Conservation (phyloP, 2,329 filamentous ascomycete species). For the Penicillium expansum region DNA sequence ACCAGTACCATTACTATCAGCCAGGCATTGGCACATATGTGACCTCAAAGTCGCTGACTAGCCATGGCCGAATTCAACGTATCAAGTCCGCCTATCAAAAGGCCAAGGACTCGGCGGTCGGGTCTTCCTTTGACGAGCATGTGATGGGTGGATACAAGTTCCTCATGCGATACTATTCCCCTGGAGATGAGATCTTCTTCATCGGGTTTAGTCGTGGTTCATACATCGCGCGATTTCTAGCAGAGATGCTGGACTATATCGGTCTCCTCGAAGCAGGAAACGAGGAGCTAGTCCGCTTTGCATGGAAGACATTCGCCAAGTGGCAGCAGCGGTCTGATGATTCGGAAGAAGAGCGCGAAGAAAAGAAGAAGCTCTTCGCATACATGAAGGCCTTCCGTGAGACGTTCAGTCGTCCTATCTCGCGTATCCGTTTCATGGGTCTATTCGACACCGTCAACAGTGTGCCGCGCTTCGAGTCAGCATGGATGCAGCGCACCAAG, state of each 20-base stretch:
- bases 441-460: constrained; percentile 82
- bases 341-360: constrained; percentile 28
- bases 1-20: constrained; percentile 45
- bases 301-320: constrained; percentile 61
- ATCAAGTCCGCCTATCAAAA: constrained; percentile 54
- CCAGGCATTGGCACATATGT: constrained; percentile 48
- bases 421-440: constrained; percentile 71
- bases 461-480: constrained; percentile 71
- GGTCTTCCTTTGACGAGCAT: constrained; percentile 76
- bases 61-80: constrained; percentile 36
- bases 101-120: constrained; percentile 67
- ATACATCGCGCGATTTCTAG: constrained; percentile 71
- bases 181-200: constrained; percentile 62
- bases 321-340: constrained; percentile 39
- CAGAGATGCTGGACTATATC: constrained; percentile 81
- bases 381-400: constrained; percentile 79
- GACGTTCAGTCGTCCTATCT: constrained; percentile 73
- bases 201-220: constrained; percentile 72
- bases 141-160: constrained; percentile 81
- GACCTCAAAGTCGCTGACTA: constrained; percentile 35
- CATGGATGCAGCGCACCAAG: constrained; percentile 70
- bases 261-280: constrained; percentile 78
- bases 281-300: constrained; percentile 79
- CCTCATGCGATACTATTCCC: constrained; percentile 69
- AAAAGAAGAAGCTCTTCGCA: constrained; percentile 56